Evolutionary conservation across 768 basidiomycete species (phyloP).

Genomic region (Macrocybe gigantea): DNA sequence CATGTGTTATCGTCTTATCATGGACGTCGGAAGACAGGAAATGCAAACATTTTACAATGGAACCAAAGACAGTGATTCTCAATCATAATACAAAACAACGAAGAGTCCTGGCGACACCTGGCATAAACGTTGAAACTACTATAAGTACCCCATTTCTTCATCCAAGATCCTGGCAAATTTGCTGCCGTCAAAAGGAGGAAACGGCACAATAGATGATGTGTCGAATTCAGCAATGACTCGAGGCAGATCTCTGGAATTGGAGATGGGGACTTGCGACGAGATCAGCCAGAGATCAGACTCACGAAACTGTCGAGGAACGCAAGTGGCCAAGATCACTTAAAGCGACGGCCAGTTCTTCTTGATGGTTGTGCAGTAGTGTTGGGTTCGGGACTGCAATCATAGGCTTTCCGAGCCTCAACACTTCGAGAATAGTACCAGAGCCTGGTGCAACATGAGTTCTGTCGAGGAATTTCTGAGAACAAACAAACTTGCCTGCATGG

Average conservation of each 20-base stretch:
- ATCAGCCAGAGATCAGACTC: constrained; percentile 18
- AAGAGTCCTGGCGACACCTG: too few relatives aligned
- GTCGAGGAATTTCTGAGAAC: background rate
- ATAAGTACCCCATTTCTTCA: constrained; percentile 67
- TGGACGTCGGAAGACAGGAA: constrained; percentile 4
- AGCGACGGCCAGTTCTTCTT: constrained; percentile 77
- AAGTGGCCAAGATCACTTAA: constrained; percentile 57
- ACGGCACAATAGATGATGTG: constrained; percentile 38
- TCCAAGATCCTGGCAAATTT: constrained; percentile 67
- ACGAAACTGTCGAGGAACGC: constrained; percentile 52
- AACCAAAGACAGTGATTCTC: background rate
- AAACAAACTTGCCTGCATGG: constrained; percentile 72
- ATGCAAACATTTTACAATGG: constrained; percentile 16
- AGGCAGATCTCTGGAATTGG: constrained; percentile 42
- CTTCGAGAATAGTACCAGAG: constrained; percentile 91
- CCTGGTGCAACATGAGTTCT: constrained; percentile 39
- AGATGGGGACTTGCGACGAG: background rate
- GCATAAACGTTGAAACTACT: constrained; percentile 7
- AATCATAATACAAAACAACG: background rate
- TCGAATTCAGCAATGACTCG: constrained; percentile 47
- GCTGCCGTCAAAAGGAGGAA: constrained; percentile 64
- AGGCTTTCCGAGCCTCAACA: constrained; percentile 64
- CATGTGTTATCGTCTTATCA: constrained; percentile 13
- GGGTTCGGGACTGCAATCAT: constrained; percentile 89
- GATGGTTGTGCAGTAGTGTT: constrained; percentile 88